A percentile compares a stretch with the other conserved stretches of the same genome.
Evolutionary conservation across 2,329 filamentous ascomycete species (phyloP).

Genomic region (Fusarium floridanum): DNA sequence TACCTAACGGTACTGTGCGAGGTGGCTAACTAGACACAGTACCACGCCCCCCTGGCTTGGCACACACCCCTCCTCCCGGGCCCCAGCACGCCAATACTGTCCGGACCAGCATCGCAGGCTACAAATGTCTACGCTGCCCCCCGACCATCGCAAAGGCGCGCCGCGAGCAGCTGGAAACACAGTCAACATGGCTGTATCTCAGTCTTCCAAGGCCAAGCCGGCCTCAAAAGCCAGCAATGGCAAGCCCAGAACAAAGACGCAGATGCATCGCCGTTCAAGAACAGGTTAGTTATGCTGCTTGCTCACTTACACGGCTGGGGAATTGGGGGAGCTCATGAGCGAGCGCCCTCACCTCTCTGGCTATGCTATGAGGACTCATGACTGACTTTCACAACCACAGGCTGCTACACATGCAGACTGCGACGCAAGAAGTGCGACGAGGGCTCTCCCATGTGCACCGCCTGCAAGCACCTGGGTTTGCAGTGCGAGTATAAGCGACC

Average conservation of each 20-base stretch:
- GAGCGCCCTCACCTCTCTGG: slow-evolving; percentile 13
- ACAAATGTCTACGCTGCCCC: slow-evolving; percentile 76
- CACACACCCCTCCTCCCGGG: slow-evolving; percentile 43
- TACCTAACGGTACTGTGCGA: slow-evolving; percentile 28
- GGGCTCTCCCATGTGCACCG: slow-evolving; percentile 71
- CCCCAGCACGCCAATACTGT: slow-evolving; percentile 44
- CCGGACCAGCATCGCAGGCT: slow-evolving; percentile 52
- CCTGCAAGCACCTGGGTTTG: slow-evolving; percentile 81
- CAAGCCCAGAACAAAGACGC: slow-evolving; percentile 76
- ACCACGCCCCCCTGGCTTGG: slow-evolving; percentile 37
- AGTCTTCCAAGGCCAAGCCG: slow-evolving; percentile 70
- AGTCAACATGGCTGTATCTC: slow-evolving; percentile 73
- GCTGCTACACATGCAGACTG: slow-evolving; percentile 77
- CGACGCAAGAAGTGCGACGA: slow-evolving; percentile 53
- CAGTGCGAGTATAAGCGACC: slow-evolving; percentile 97
- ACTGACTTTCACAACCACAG: slow-evolving; percentile 56
- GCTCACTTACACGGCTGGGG: slow-evolving; percentile 47
- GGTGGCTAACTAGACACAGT: slow-evolving; percentile 35
- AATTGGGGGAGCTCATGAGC: slow-evolving; percentile 28
- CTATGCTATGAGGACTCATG: neutral
- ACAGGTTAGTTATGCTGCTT: slow-evolving; percentile 83
- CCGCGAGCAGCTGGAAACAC: slow-evolving; percentile 60
- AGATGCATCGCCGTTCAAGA: slow-evolving; percentile 94
- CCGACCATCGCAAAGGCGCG: slow-evolving; percentile 67
- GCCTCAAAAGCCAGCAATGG: slow-evolving; percentile 66